phyloP scores from a whole-genome alignment of 2,329 filamentous ascomycete genomes.

The Sphaerulina populicola region DNA sequence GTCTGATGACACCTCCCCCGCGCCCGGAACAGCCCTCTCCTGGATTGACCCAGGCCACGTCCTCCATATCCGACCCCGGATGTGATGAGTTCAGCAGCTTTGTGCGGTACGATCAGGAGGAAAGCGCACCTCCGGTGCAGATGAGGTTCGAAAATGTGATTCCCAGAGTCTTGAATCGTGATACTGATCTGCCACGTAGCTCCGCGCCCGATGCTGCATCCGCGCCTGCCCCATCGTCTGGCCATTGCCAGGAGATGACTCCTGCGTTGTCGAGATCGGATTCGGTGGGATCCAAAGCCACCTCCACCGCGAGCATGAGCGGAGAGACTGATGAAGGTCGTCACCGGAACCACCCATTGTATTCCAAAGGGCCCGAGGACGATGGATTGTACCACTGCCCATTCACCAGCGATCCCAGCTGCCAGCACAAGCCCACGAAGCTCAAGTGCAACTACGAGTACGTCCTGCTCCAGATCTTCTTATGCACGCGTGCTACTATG shows the following conservation, averaged over 20 bases:
- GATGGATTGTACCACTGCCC: constrained; percentile 94
- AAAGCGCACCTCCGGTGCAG: constrained; percentile 1
- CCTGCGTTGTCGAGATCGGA: constrained; percentile 6
- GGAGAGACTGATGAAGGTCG: constrained; percentile 30
- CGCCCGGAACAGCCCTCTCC: constrained; percentile 15
- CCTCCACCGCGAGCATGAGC: constrained; percentile 11
- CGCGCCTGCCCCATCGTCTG: constrained; percentile 1
- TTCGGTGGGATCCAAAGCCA: constrained; percentile 8
- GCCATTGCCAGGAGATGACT: constrained; percentile 6
- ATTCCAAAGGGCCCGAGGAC: constrained; percentile 55
- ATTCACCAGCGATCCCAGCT: constrained; percentile 59
- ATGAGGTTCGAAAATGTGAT: constrained; percentile 23
- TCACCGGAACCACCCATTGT: constrained; percentile 53
- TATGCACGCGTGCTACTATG: neutral
- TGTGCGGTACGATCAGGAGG: constrained; percentile 28
- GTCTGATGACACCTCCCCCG: constrained; percentile 10
- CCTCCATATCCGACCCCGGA: neutral
- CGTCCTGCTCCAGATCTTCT: constrained; percentile 36
- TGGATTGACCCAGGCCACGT: neutral
- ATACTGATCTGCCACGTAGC: constrained; percentile 21
- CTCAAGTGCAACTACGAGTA: constrained; percentile 99
- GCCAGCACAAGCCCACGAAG: constrained; percentile 87
- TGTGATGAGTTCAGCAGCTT: constrained; percentile 25
- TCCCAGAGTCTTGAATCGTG: neutral
- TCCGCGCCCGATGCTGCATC: constrained; percentile 8